Evolutionary conservation across 768 basidiomycete species (phyloP), one percentile per base, ranked within the genome.

Genomic region (Psilocybe cubensis): DNA sequence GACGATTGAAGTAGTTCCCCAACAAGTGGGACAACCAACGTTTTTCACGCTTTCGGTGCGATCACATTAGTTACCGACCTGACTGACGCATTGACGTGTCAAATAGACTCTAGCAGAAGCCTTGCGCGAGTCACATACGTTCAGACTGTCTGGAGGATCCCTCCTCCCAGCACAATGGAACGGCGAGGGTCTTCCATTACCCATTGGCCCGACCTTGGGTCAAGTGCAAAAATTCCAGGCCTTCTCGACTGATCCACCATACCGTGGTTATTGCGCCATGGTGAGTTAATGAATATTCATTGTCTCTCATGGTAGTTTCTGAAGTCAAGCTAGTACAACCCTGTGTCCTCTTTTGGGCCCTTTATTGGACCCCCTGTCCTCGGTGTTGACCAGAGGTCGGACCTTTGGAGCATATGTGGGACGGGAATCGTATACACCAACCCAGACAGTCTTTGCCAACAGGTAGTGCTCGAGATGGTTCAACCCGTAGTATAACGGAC

Each of bases 321-420:
- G 41, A 8, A 8, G 17, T 14, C 41, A 42, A n/a, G 14, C 18
- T n/a, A 42, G 41, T 42, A 42, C 41, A 44, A 53, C 20, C 41
- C 41, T 3, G 21, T 53, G 2, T 53, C 52, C 27, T 38, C 50
- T 24, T 59, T 53, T 21, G 52, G 52, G n/a, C 11, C 38, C 10
- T 53, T 27, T 27, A 53, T 53, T 24, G 52, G 52, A 3, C 52
- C 52, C 2, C 52, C 52, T 3, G 52, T 53, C 17, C 40, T 53
- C 4, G 40, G 40, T 1, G 52, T 53, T 10, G 29, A 31, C n/a
- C 24, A 28, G 2, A 24, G 29, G 24, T 33, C 52, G 1, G 41
- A 42, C 29, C 27, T 53, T 41, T 53, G 52, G 52, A 42, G 25
- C 4, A 18, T 43, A 18, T 53, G 52, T 24, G 50, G 38, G 3